These are phyloP conservation scores for Colletotrichum sp. DNA, from an alignment of 2,329 filamentous ascomycete genomes.

Conservation along the genomic window DNA sequence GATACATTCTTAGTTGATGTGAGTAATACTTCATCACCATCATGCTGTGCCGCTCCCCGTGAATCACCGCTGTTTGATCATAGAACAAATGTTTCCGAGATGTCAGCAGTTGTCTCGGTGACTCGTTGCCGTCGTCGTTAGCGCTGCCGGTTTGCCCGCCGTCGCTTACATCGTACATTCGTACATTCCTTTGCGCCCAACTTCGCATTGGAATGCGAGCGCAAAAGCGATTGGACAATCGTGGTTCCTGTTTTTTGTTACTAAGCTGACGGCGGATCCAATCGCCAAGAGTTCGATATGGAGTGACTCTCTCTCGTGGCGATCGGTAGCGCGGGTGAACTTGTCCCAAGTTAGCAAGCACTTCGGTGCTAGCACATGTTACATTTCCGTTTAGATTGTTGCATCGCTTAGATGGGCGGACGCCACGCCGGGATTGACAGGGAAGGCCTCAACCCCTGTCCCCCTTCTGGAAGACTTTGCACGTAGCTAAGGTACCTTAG, in stretches of 20 bases:
- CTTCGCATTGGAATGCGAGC: not conserved
- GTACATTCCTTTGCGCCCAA: not conserved
- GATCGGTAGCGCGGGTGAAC: not conserved
- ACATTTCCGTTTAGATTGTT: not conserved
- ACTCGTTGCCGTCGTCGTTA: not conserved
- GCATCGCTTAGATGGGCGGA: not conserved
- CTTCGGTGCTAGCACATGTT: not conserved
- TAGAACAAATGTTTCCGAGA: not conserved
- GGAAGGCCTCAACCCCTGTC: not conserved
- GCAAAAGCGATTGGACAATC: not conserved
- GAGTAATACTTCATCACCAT: not conserved
- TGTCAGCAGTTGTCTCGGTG: not conserved
- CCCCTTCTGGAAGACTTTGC: not conserved
- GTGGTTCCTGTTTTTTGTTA: not conserved
- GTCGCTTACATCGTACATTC: not conserved
- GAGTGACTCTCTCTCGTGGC: not conserved
- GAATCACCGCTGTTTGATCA: not conserved
- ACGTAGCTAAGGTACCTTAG: not conserved
- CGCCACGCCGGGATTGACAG: not conserved
- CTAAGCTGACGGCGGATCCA: not conserved
- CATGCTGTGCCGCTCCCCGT: not conserved
- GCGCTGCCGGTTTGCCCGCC: not conserved
- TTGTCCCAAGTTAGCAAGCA: not conserved
- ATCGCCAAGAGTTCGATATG: not conserved
- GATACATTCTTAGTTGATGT: not conserved